These are phyloP conservation scores for Claviceps pusilla DNA, from an alignment of 2,329 filamentous ascomycete species.

Conservation along the genomic window DNA sequence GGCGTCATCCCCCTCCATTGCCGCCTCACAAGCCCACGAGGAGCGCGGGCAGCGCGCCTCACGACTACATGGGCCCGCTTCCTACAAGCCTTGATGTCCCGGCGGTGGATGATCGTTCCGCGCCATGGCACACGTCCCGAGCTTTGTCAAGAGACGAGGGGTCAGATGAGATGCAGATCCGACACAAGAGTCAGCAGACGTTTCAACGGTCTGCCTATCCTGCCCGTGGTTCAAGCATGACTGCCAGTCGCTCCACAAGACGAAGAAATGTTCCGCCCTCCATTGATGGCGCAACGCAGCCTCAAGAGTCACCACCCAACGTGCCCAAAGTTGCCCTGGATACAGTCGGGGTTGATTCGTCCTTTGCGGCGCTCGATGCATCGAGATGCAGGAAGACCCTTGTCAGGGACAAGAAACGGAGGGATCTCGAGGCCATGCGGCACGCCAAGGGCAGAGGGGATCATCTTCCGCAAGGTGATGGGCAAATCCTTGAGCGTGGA, in stretches of 20 bases:
- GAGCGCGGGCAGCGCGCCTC: slow-evolving; percentile 6
- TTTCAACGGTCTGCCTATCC: slow-evolving; percentile 11
- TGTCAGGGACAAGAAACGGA: slow-evolving; percentile 25
- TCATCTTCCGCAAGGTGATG: neutral
- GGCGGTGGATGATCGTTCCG: slow-evolving; percentile 9
- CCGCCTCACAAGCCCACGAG: slow-evolving; percentile 7
- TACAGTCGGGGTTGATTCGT: slow-evolving; percentile 6
- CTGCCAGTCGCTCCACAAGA: slow-evolving; percentile 4
- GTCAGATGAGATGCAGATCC: neutral
- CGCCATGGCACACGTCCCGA: slow-evolving; percentile 6
- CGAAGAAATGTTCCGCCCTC: slow-evolving; percentile 6
- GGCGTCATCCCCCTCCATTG: neutral
- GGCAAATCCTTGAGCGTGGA: neutral
- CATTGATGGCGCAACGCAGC: slow-evolving; percentile 11
- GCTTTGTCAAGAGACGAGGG: slow-evolving; percentile 2
- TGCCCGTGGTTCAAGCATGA: slow-evolving; percentile 14
- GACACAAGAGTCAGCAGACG: neutral
- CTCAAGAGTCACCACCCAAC: neutral
- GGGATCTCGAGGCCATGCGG: slow-evolving; percentile 23
- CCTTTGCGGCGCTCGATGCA: slow-evolving; percentile 9
- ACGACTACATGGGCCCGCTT: slow-evolving; percentile 12
- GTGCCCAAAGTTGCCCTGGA: neutral
- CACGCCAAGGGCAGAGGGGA: slow-evolving; percentile 10
- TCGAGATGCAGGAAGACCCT: slow-evolving; percentile 21
- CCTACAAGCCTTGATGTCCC: slow-evolving; percentile 11